Evolutionary conservation across 148 eudicot species (phyloP).

Genomic region (Arctostaphylos glauca): DNA sequence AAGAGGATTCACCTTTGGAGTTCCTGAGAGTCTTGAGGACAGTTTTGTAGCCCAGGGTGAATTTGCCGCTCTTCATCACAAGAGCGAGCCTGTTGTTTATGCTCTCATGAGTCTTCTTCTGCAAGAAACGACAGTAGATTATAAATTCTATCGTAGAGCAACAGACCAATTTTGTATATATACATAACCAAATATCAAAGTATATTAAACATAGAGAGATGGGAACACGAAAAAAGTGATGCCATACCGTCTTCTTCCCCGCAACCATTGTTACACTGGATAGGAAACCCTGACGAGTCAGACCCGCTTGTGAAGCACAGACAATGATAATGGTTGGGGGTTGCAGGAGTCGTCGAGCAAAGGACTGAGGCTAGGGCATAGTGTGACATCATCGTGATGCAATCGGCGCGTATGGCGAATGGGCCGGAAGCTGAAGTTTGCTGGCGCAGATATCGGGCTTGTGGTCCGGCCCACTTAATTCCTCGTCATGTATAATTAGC

Average conservation of each 20-base stretch:
- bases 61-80: slow-evolving; percentile 66
- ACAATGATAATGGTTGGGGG: not conserved
- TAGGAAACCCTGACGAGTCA: not conserved
- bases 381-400: not conserved
- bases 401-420: not conserved
- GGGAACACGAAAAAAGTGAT: not conserved
- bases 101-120: slow-evolving; percentile 73
- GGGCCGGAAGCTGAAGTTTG: no score
- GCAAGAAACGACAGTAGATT: slow-evolving; percentile 7
- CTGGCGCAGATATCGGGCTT: no score
- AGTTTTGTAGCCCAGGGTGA: slow-evolving; percentile 53
- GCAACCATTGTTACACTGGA: not conserved
- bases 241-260: slow-evolving; percentile 24
- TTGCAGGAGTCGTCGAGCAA: not conserved
- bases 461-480: no score
- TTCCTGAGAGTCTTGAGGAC: slow-evolving; percentile 52
- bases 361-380: not conserved
- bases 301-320: not conserved
- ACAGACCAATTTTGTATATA: no score
- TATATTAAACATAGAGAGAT: not conserved
- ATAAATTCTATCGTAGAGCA: no score
- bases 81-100: slow-evolving; percentile 61
- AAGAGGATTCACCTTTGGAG: slow-evolving; percentile 36
- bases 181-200: no score
- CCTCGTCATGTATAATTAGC: no score